Evolutionary conservation across 768 basidiomycete species (phyloP).

Genomic region (Xerocomus brunneocitrinus): DNA sequence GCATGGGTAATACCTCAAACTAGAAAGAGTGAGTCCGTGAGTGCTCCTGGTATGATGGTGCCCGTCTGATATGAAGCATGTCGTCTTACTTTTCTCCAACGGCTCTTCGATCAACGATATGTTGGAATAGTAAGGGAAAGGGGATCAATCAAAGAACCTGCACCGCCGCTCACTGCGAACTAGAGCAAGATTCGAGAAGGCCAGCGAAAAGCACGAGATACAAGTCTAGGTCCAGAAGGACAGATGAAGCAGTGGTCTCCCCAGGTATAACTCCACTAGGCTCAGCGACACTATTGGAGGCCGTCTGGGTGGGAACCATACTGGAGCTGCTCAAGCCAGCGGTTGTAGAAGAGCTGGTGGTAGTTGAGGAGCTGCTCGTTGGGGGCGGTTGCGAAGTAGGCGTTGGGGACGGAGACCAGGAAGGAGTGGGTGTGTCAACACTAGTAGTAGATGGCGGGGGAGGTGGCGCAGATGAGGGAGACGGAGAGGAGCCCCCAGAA

Average conservation of each 20-base stretch:
- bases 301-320: conserved; percentile 17
- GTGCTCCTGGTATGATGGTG: conserved; percentile 10
- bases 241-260: conserved; percentile 3
- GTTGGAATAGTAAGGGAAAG: not conserved
- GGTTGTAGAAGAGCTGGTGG: conserved; percentile 11
- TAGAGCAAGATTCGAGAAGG: conserved; percentile 15
- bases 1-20: conserved; percentile 25
- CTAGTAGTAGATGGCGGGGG: conserved; percentile 14
- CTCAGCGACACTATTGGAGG: conserved; percentile 11
- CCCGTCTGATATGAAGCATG: conserved; percentile 15
- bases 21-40: conserved; percentile 19
- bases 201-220: conserved; percentile 17
- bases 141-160: conserved; percentile 7
- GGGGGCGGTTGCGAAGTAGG: conserved; percentile 23
- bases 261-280: conserved; percentile 11
- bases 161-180: conserved; percentile 4
- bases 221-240: conserved; percentile 14
- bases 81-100: conserved; percentile 15
- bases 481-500: conserved; percentile 20
- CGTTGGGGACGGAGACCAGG: conserved; percentile 16
- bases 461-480: conserved; percentile 13
- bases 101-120: not conserved
- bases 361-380: conserved; percentile 14
- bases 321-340: conserved; percentile 20
- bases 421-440: conserved; percentile 14